Percentiles rank a stretch among this genome's conserved stretches.
Evolutionary conservation across 208 protist species (phyloP).

Genomic region (Leptomonas seymouri): DNA sequence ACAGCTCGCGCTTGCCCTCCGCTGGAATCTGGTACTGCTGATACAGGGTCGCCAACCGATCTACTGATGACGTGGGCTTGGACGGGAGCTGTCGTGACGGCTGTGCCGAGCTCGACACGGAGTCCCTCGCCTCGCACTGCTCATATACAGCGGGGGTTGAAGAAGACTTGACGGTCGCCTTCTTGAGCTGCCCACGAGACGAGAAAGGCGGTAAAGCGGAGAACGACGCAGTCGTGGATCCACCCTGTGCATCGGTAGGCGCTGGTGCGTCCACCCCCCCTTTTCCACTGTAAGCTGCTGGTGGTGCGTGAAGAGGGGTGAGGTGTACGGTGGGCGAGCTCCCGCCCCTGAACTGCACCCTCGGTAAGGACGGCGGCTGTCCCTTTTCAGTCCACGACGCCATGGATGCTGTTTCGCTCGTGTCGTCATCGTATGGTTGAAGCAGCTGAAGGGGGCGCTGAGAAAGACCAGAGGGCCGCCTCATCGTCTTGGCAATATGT

Average conservation of each 20-base stretch:
- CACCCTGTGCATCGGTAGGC: neutral
- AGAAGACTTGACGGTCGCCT: neutral
- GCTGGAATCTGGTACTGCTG: slow-evolving; percentile 19
- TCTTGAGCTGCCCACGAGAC: neutral
- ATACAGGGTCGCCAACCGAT: slow-evolving; percentile 27
- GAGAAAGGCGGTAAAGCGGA: neutral
- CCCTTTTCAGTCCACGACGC: neutral
- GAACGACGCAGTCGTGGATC: neutral
- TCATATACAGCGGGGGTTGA: neutral
- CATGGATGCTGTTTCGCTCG: neutral
- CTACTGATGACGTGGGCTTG: slow-evolving; percentile 3
- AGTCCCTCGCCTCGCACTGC: no score
- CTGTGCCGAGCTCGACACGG: neutral
- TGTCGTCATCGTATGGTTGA: slow-evolving; percentile 15
- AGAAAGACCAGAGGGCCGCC: neutral
- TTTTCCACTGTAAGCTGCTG: neutral
- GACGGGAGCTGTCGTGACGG: neutral
- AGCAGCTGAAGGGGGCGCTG: slow-evolving; percentile 2
- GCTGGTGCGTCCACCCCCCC: no score
- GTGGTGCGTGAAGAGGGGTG: neutral
- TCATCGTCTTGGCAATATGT: neutral
- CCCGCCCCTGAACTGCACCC: neutral
- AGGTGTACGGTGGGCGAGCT: slow-evolving; percentile 4
- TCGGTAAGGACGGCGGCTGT: no score
- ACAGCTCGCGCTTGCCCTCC: neutral